phyloP scores from a whole-genome alignment of 306 rosid genomes.

The peach (Prunus persica) region DNA sequence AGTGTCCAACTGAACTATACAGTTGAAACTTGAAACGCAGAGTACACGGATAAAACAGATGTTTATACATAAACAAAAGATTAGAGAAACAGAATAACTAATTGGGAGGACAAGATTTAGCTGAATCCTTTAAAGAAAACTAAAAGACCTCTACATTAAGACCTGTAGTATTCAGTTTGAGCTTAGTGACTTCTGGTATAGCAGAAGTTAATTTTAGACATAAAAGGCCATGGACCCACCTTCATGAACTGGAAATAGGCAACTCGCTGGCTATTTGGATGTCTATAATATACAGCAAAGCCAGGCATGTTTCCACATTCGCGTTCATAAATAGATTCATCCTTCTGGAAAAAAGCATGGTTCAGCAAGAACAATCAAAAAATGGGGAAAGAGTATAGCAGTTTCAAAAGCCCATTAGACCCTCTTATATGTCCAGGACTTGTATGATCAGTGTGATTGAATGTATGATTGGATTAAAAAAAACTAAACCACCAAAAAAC shows the following conservation, averaged over 20 bases:
- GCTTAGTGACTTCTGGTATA: neutral
- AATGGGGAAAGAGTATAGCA: neutral
- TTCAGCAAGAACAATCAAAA: constrained; percentile 2
- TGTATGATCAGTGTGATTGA: neutral
- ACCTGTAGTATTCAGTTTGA: neutral
- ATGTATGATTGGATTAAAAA: neutral
- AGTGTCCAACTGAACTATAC: neutral
- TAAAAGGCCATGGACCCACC: constrained; percentile 46
- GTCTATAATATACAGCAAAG: constrained; percentile 93
- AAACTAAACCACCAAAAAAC: neutral
- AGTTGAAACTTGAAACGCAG: neutral
- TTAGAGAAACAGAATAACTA: neutral
- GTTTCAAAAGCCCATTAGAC: neutral
- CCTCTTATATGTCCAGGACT: neutral
- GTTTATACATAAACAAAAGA: neutral
- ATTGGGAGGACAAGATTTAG: neutral
- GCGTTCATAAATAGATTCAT: constrained; percentile 91
- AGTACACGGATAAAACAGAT: neutral
- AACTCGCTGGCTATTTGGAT: constrained; percentile 91
- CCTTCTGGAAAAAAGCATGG: constrained; percentile 60
- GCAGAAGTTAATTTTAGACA: neutral
- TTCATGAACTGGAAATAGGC: constrained; percentile 90
- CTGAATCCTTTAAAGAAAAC: neutral
- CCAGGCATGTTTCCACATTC: constrained; percentile 99
- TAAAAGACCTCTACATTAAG: neutral